A percentile compares a stretch with the other conserved stretches of the same genome.
Conservation (phyloP, 1,139 yeast genomes). For the Saccharomycopsis crataegensis region DNA sequence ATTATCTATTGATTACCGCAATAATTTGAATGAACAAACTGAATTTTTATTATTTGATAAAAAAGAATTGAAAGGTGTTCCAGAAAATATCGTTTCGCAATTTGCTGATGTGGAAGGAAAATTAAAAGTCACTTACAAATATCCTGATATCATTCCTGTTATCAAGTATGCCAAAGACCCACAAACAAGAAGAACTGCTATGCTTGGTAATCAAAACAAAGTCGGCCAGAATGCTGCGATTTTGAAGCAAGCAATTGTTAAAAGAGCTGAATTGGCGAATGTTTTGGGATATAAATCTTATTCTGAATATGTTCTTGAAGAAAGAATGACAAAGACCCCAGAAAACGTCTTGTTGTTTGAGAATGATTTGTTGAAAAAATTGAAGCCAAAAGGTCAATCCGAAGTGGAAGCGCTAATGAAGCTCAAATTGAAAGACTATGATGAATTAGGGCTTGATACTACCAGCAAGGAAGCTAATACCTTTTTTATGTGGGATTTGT, state of each 20-base stretch:
- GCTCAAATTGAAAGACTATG: slow-evolving; percentile 49
- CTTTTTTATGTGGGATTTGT: slow-evolving; percentile 68
- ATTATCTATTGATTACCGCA: slow-evolving; percentile 49
- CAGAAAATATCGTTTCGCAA: slow-evolving; percentile 50
- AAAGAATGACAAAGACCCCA: slow-evolving; percentile 70
- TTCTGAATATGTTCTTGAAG: slow-evolving; percentile 65
- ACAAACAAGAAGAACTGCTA: slow-evolving; percentile 60
- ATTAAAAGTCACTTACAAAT: slow-evolving; percentile 68
- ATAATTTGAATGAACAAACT: slow-evolving; percentile 64
- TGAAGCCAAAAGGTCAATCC: slow-evolving; percentile 49
- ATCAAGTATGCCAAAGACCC: slow-evolving; percentile 58
- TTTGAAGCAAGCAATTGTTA: slow-evolving; percentile 48
- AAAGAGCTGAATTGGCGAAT: slow-evolving; percentile 56
- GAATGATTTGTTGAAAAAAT: slow-evolving; percentile 49
- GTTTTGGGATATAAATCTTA: slow-evolving; percentile 58
- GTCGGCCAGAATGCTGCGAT: slow-evolving; percentile 54
- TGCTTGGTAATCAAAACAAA: slow-evolving; percentile 58
- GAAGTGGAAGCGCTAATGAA: slow-evolving; percentile 44
- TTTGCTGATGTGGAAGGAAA: slow-evolving; percentile 45
- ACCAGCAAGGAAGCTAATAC: slow-evolving; percentile 32
- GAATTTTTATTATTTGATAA: slow-evolving; percentile 51
- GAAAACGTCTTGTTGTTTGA: slow-evolving; percentile 53
- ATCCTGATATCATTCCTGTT: slow-evolving; percentile 75
- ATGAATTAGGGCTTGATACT: slow-evolving; percentile 34
- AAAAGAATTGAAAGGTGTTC: slow-evolving; percentile 69